Conservation (phyloP, 345 rosid genomes). For the Hevea brasiliensis region DNA sequence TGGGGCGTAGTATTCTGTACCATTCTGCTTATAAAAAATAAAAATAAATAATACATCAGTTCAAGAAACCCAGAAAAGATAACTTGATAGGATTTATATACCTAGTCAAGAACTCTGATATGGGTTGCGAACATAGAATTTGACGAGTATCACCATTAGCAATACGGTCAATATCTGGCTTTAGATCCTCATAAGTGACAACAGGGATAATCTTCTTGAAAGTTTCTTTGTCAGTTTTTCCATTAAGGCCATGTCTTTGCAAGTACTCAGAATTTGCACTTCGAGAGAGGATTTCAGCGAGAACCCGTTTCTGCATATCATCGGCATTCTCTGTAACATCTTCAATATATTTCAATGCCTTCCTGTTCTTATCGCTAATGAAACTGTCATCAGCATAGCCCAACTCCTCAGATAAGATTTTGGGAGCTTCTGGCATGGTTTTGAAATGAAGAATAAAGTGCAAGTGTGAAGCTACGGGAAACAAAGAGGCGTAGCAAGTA, state of each 20-base stretch:
- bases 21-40: no score
- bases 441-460: no score
- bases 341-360: slow-evolving; percentile 66
- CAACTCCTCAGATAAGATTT: no score
- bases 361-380: slow-evolving; percentile 48
- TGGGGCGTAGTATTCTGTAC: no score
- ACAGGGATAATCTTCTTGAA: slow-evolving; percentile 80
- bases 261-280: slow-evolving; percentile 88
- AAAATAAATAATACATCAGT: no score
- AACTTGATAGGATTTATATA: no score
- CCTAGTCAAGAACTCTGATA: slow-evolving; percentile 98
- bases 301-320: slow-evolving; percentile 63
- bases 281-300: slow-evolving; percentile 75
- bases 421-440: no score
- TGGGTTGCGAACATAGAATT: slow-evolving; percentile 80
- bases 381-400: no score
- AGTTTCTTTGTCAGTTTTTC: slow-evolving; percentile 56
- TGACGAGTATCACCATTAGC: slow-evolving; percentile 85
- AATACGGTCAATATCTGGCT: slow-evolving; percentile 73
- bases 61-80: no score
- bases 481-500: no score
- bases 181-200: slow-evolving; percentile 77
- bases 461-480: no score
- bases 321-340: slow-evolving; percentile 70
- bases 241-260: slow-evolving; percentile 60